Evolutionary conservation across 352 stramenopile species (phyloP), one percentile per base, ranked within the genome.

Genomic region (Globisporangium nunn): DNA sequence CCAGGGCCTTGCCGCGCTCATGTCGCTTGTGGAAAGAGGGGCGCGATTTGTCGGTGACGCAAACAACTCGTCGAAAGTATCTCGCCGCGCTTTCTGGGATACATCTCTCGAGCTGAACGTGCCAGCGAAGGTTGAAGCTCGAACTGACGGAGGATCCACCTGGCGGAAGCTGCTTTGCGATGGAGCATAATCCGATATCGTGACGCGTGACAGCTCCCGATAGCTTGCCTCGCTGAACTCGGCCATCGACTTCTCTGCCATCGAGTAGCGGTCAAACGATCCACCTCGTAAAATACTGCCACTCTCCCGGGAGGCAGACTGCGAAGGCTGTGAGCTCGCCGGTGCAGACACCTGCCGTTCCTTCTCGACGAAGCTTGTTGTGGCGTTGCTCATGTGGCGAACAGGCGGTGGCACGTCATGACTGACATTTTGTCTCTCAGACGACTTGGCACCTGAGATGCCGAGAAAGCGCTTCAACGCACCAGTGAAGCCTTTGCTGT

Each of bases 1-100:
- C 63, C 63, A 70, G 7, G 59, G 47, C n/a, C 50, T 46, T 2
- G 43, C 39, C 14, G 55, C 33, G 41, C 28, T 39, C 23, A 31
- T n/a, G 30, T 15, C 40, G 37, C 15, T 47, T 12, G 49, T 43
- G 14, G 44, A n/a, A 14, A 33, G 18, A 15, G 28, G 17, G 8
- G 29, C 31, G 23, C 56, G 35, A 17, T 41, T 55, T 54, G 72
- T 80, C 12, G 81, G 79, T n/a, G 78, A 87, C 35, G 78, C 73
- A 29, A 92, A 92, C 15, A 92, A 59, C 52, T 82, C 72, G 61
- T 90, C 79, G 59, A 92, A 92, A 14, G 81, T 92, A 53, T 71
- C 78, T 56, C 79, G 73, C 35, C 78, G 74, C 41, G 74, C 67
- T 31, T 60, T 60, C 54, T 60, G 44, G 18, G 35, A 54, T 14